Conservation (phyloP, 1,139 yeast species). For the Taphrina deformans region DNA sequence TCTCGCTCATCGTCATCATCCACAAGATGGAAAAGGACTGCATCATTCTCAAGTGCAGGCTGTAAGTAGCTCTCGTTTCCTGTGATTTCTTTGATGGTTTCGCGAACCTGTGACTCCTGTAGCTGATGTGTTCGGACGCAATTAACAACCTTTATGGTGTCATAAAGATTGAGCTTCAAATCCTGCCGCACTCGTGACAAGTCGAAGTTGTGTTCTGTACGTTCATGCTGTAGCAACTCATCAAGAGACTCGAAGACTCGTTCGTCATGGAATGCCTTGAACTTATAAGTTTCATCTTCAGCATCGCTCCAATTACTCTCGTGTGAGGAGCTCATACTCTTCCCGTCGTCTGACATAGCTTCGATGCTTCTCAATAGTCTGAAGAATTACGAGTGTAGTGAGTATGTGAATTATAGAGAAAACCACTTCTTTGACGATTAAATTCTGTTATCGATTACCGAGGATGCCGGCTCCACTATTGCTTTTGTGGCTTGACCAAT, state of each 20-base stretch:
- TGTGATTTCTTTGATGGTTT: constrained; percentile 36
- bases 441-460: background rate
- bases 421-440: background rate
- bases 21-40: constrained; percentile 40
- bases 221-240: constrained; percentile 37
- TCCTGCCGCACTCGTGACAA: constrained; percentile 33
- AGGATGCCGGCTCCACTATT: background rate
- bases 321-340: constrained; percentile 17
- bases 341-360: background rate
- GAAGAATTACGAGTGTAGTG: no score
- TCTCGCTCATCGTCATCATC: constrained; percentile 40
- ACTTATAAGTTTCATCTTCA: constrained; percentile 14
- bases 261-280: constrained; percentile 22
- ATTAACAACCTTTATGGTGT: constrained; percentile 41
- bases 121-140: constrained; percentile 40
- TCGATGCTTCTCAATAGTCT: no score
- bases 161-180: constrained; percentile 40
- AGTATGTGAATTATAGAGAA: background rate
- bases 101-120: constrained; percentile 28
- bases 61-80: constrained; percentile 40
- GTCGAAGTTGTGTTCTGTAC: constrained; percentile 39
- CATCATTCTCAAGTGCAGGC: constrained; percentile 42
- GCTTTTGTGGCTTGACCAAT: background rate
- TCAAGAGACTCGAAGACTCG: constrained; percentile 10
- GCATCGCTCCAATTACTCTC: constrained; percentile 30